Evolutionary conservation across 2,329 filamentous ascomycete genomes (phyloP).

Genomic region (Orbilia ellipsospora): DNA sequence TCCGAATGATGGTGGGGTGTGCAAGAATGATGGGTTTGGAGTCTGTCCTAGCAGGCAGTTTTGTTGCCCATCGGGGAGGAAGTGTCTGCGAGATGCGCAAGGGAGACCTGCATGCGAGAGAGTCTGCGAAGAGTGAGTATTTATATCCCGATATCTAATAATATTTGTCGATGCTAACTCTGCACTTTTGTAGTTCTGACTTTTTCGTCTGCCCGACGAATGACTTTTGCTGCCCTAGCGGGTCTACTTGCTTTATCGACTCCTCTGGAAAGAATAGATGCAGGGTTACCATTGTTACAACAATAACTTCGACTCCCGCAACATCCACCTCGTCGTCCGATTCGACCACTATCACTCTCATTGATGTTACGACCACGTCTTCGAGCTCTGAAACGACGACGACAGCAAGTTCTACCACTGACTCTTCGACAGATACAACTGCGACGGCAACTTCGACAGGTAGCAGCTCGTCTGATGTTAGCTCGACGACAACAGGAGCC

Average conservation of each 20-base stretch:
- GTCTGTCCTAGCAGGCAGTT: slow-evolving; percentile 50
- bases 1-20: slow-evolving; percentile 36
- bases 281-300: slow-evolving; percentile 46
- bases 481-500: slow-evolving; percentile 2
- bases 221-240: slow-evolving; percentile 51
- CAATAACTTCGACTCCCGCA: slow-evolving; percentile 22
- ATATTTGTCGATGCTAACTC: slow-evolving; percentile 3
- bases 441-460: slow-evolving; percentile 5
- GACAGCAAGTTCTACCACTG: slow-evolving; percentile 13
- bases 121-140: slow-evolving; percentile 44
- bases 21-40: slow-evolving; percentile 41
- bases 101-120: slow-evolving; percentile 43
- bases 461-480: slow-evolving; percentile 2
- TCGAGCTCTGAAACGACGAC: slow-evolving; percentile 4
- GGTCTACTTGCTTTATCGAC: slow-evolving; percentile 47
- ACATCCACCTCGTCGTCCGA: slow-evolving; percentile 8
- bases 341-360: not conserved
- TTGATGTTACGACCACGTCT: not conserved
- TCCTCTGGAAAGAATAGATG: slow-evolving; percentile 36
- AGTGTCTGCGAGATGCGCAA: slow-evolving; percentile 41
- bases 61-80: slow-evolving; percentile 49
- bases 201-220: slow-evolving; percentile 54
- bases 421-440: slow-evolving; percentile 11
- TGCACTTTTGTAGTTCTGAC: slow-evolving; percentile 24
- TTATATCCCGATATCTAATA: not conserved